Base-by-base conservation (phyloP, 164 flowering plant species). In the Nymphaea colorata region DNA sequence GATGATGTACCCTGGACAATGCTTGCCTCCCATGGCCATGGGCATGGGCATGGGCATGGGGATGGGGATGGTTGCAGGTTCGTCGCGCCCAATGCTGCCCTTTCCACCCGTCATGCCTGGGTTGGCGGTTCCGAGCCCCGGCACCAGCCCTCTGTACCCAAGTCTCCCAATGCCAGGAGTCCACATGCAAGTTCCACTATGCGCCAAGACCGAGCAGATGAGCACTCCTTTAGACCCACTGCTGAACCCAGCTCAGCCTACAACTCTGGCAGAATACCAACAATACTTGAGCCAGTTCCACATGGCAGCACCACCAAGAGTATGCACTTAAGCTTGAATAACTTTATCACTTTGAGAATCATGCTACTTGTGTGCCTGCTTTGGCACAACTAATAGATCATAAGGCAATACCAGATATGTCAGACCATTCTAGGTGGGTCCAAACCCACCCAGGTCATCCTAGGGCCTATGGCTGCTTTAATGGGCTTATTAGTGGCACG, bases 41-140 rank as follows among this genome's bases (percentile, higher is more conserved):
- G 77, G 86, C 41, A 85, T 89, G 87, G 87, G 86, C 5, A 84
- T 89, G 89, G 87, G 87, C 15, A 78, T 82, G 79, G 82, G 84
- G 2, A 73, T 80, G 80, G 81, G 82, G 2, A 73, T 81, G 70
- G 84, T 82, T 11, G 74, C 81, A 77, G 82, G 79, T 14, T 79
- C 83, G 83, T 10, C 64, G 42, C 64, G n/a, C 11, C 88, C 88
- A 4, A 75, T 84, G 76, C 69, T 85, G 81, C 87, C 87, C 62
- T 90, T 79, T 72, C 87, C 92, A 51, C 73, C 88, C 25, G 73
- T 82, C 63, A 44, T 92, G 45, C 75, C 87, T 64, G 80, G 84
- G 51, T 67, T 87, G 62, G 42, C 81, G 5, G 70, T 84, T 64
- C 80, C 89, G 41, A 73, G 75, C 47, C 74, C 85, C 66, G 74